Base-by-base conservation (phyloP, 2,329 filamentous ascomycete genomes). In the Exophiala alcalophila region DNA sequence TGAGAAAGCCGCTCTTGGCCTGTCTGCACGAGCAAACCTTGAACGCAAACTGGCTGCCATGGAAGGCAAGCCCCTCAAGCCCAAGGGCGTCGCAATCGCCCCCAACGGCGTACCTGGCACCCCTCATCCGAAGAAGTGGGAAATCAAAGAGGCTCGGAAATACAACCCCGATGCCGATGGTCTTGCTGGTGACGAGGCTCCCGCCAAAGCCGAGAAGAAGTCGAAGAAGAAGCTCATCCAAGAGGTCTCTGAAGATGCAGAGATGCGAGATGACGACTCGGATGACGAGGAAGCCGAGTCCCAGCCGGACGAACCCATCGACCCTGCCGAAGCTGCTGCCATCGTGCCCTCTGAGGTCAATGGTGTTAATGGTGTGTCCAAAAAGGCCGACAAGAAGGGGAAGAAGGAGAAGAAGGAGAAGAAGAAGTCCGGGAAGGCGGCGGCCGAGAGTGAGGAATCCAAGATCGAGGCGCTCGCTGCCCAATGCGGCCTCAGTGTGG, bases 161-260 rank as follows among this genome's bases (percentile, higher is more conserved):
- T 98, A 98, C 76, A 97, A 97, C 66, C 77, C 80, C 34, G 90
- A 97, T 62, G 92, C 88, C 40, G 92, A 98, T 66, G 91, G 89
- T 52, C 71, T 96, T 36, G 74, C 74, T 47, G 80, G 78, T 33
- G 78, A 86, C 57, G 83, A 84, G 55, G 74, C 78, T 10, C 76
- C 82, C 26, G 63, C 69, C 51, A 63, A 62, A 40, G 61, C 67
- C 48, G 61, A 52, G 24, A 56, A 56, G 42, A 55, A 65, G 10
- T 57, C 56, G 15, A 68, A 69, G 57, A 64, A 66, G 54, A 63
- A 71, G 60, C 63, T 70, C 20, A 62, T 71, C 4, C 58, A 72
- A 53, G 69, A 71, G 49, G 60, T 71, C 29, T 44, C 65, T 9
- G 41, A 45, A 46, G 56, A 57, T 9, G 41, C 52, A 15, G 56